These are phyloP conservation scores for Populus ilicifolia DNA, from an alignment of 345 rosid genomes.

Conservation along the genomic window DNA sequence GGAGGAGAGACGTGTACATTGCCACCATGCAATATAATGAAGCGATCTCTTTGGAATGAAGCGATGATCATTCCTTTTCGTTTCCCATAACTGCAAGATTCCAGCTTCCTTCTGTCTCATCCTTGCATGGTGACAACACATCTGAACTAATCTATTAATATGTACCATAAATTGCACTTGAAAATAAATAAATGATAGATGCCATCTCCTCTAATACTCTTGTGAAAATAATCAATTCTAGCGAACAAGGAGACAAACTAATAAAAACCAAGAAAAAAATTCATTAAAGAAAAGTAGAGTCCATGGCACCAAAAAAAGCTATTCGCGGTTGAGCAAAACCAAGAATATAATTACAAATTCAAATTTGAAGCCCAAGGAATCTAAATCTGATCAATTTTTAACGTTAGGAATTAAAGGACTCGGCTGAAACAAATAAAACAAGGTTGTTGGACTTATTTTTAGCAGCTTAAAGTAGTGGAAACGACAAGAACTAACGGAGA, in stretches of 20 bases:
- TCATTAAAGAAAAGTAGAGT: neutral
- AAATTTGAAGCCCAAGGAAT: neutral
- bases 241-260: neutral
- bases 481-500: neutral
- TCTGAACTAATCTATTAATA: neutral
- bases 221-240: neutral
- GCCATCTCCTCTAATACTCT: neutral
- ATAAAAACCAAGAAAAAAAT: neutral
- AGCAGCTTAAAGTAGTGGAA: neutral
- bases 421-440: neutral
- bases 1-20: neutral
- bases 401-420: neutral
- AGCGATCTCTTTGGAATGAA: conserved; percentile 23
- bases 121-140: neutral
- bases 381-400: neutral
- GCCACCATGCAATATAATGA: conserved; percentile 15
- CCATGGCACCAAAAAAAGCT: neutral
- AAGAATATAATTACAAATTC: neutral
- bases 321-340: neutral
- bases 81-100: neutral
- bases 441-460: neutral
- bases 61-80: conserved; percentile 2
- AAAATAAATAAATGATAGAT: neutral
- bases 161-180: neutral
- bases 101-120: neutral